A percentile compares a stretch with the other conserved stretches of the same genome.
Conservation (phyloP, 2,329 filamentous ascomycete genomes). For the Stagonosporopsis rhizophila region DNA sequence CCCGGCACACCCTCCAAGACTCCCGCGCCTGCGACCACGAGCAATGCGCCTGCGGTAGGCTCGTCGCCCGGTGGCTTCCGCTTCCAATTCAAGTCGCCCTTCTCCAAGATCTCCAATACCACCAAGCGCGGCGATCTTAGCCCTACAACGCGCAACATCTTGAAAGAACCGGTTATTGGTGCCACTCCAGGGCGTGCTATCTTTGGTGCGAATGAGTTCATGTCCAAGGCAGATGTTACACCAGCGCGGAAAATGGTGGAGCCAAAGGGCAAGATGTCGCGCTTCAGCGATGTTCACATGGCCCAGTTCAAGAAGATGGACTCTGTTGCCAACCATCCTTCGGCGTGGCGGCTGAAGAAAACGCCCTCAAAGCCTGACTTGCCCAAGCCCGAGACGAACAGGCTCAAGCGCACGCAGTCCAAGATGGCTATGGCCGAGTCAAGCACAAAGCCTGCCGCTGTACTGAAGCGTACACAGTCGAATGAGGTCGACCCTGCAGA, state of each 20-base stretch:
- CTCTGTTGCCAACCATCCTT: slow-evolving; percentile 87
- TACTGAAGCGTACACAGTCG: slow-evolving; percentile 60
- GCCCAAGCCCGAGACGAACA: slow-evolving; percentile 48
- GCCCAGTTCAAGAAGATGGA: slow-evolving; percentile 97
- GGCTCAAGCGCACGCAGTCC: slow-evolving; percentile 60
- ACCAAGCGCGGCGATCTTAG: slow-evolving; percentile 70
- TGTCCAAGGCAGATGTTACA: slow-evolving; percentile 49
- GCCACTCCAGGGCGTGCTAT: slow-evolving; percentile 37
- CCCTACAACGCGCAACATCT: slow-evolving; percentile 65
- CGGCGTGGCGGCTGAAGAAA: slow-evolving; percentile 69
- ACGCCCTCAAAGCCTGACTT: slow-evolving; percentile 56
- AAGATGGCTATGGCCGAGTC: slow-evolving; percentile 72
- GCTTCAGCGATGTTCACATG: slow-evolving; percentile 87
- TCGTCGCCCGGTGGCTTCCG: slow-evolving; percentile 67
- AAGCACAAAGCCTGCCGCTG: slow-evolving; percentile 40
- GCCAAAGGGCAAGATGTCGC: slow-evolving; percentile 76
- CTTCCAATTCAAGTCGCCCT: slow-evolving; percentile 66
- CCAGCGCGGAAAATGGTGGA: slow-evolving; percentile 75
- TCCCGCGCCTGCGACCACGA: slow-evolving; percentile 33
- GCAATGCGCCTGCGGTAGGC: slow-evolving; percentile 28
- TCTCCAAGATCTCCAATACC: slow-evolving; percentile 65
- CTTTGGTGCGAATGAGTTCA: slow-evolving; percentile 45
- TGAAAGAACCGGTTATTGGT: slow-evolving; percentile 74
- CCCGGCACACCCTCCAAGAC: slow-evolving; percentile 71
- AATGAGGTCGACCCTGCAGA: slow-evolving; percentile 71